phyloP scores from a whole-genome alignment of 257 asterid genomes.

The Primulina huaijiensis region DNA sequence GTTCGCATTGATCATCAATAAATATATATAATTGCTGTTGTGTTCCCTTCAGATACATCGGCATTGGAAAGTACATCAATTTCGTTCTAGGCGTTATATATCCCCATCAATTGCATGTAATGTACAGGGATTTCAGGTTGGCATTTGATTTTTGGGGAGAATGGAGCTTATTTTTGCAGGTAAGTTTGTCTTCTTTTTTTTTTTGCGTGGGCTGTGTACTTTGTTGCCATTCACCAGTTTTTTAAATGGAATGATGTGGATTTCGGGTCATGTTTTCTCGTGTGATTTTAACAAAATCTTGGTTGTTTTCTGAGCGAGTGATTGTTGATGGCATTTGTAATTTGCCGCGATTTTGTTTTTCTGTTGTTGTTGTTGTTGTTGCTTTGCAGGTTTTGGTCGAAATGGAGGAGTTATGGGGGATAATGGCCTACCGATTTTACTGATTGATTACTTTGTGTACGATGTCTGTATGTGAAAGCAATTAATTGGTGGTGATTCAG shows the following conservation, averaged over 20 bases:
- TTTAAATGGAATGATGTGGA: background rate
- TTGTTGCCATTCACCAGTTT: conserved; percentile 8
- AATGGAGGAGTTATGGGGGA: background rate
- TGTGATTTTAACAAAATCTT: conserved; percentile 6
- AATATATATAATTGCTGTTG: no score
- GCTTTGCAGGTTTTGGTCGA: conserved; percentile 26
- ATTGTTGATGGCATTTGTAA: conserved; percentile 9
- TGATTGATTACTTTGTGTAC: conserved; percentile 5
- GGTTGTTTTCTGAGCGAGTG: background rate
- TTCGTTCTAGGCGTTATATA: background rate
- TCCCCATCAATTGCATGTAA: background rate
- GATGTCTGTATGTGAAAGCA: background rate
- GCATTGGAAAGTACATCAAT: background rate
- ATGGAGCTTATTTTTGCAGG: conserved; percentile 19
- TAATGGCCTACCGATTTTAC: background rate
- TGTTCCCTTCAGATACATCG: conserved; percentile 4
- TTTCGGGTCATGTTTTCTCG: background rate
- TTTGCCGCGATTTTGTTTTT: conserved; percentile 3
- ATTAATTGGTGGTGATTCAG: conserved; percentile 3
- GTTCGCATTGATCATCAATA: background rate
- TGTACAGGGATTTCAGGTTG: conserved; percentile 18
- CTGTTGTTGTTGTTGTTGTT: background rate
- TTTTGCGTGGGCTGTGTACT: background rate
- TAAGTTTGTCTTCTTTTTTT: conserved; percentile 7
- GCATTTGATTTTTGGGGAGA: conserved; percentile 20